Conservation (phyloP, 164 flowering plant species). For the Macadamia integrifolia region DNA sequence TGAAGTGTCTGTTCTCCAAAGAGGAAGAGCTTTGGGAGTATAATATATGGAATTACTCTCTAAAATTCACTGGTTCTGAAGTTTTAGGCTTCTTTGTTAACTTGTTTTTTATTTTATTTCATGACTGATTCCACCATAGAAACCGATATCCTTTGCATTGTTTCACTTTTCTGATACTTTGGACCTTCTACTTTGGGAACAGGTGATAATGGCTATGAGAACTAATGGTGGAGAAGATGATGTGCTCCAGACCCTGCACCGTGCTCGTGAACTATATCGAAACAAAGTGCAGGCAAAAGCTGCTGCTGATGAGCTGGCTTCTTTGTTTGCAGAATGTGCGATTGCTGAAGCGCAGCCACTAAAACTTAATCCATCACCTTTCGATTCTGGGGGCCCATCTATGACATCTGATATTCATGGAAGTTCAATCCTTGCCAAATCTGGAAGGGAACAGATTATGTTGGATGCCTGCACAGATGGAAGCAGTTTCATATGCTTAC, state of each 20-base stretch:
- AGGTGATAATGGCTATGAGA: conserved; percentile 82
- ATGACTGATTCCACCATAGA: no score
- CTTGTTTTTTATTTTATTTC: no score
- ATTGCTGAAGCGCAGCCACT: conserved; percentile 75
- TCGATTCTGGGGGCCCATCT: conserved; percentile 6
- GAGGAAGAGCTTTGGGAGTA: no score
- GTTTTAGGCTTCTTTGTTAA: no score
- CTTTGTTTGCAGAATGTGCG: conserved; percentile 97
- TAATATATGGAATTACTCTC: no score
- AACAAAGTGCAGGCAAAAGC: conserved; percentile 49
- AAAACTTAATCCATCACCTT: conserved; percentile 19
- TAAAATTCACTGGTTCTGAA: no score
- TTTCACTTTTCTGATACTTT: neutral
- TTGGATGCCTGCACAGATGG: conserved; percentile 92
- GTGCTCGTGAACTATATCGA: conserved; percentile 73
- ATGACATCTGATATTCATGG: conserved; percentile 37
- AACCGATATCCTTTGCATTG: no score
- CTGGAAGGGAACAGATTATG: conserved; percentile 74
- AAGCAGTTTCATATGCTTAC: conserved; percentile 89
- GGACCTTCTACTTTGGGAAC: conserved; percentile 10
- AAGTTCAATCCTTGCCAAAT: conserved; percentile 72
- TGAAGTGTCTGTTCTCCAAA: no score
- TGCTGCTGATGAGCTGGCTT: conserved; percentile 83
- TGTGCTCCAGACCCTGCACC: conserved; percentile 53
- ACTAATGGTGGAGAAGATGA: conserved; percentile 74